A percentile compares a stretch with the other conserved stretches of the same genome.
Conservation (phyloP, 2,329 filamentous ascomycete species). For the Neoascochyta sp. region DNA sequence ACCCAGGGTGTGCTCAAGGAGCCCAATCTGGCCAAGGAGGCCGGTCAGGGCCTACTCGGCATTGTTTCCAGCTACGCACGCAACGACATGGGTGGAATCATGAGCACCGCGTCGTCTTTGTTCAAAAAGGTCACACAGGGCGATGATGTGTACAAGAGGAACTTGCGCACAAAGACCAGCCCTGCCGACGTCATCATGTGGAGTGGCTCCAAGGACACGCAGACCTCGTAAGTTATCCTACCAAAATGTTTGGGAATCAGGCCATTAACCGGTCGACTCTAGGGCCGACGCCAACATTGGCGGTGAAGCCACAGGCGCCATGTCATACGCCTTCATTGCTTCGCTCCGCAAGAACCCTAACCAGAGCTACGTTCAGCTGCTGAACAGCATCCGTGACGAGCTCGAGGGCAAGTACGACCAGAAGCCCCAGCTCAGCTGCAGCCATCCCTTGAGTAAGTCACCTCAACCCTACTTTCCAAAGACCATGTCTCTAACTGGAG, state of each 20-base stretch:
- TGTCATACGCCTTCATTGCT: constrained; percentile 96
- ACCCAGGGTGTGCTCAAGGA: constrained; percentile 78
- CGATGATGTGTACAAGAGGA: constrained; percentile 73
- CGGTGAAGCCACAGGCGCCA: constrained; percentile 88
- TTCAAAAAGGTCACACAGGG: constrained; percentile 84
- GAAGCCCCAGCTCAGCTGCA: constrained; percentile 94
- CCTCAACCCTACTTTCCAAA: not conserved
- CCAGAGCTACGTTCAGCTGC: constrained; percentile 91
- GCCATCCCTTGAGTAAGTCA: constrained; percentile 86
- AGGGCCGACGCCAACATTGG: constrained; percentile 88
- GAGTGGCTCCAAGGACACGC: constrained; percentile 92
- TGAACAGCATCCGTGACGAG: constrained; percentile 93
- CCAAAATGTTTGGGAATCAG: too few species aligned
- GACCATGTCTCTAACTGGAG: constrained; percentile 2
- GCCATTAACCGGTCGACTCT: constrained; percentile 3
- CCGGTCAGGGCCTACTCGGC: constrained; percentile 66
- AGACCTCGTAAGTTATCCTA: constrained; percentile 71
- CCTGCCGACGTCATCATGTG: constrained; percentile 97
- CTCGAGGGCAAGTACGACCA: constrained; percentile 83
- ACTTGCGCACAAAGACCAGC: constrained; percentile 84
- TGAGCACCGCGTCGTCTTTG: constrained; percentile 73
- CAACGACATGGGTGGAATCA: constrained; percentile 79
- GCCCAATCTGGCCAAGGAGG: constrained; percentile 76
- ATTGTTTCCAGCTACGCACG: constrained; percentile 74
- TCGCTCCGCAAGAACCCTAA: constrained; percentile 89